Evolutionary conservation across 371 early-diverging fungal species (phyloP).

Genomic region (Saksenaea vasiformis): DNA sequence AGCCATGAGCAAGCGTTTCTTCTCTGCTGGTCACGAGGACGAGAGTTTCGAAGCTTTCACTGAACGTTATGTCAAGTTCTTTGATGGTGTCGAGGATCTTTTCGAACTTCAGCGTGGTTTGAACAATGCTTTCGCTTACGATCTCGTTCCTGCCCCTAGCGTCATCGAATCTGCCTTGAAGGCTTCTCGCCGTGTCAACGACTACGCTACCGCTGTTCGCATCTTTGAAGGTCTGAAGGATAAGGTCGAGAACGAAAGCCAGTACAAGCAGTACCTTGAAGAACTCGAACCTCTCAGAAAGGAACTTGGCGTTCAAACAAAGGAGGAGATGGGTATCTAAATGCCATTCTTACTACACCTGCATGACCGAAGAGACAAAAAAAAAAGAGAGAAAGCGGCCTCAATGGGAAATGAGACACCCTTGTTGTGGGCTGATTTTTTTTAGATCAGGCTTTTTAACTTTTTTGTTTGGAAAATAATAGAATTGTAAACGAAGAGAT

Average conservation of each 20-base stretch:
- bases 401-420: background rate
- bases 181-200: slow-evolving; percentile 92
- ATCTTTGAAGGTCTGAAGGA: slow-evolving; percentile 92
- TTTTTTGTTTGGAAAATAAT: slow-evolving; percentile 1
- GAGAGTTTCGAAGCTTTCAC: slow-evolving; percentile 83
- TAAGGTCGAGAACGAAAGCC: slow-evolving; percentile 81
- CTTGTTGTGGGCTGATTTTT: background rate
- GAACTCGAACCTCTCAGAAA: slow-evolving; percentile 84
- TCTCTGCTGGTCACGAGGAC: slow-evolving; percentile 72
- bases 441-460: background rate
- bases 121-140: slow-evolving; percentile 95
- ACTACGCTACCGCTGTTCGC: slow-evolving; percentile 91
- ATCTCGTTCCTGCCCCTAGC: slow-evolving; percentile 89
- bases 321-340: slow-evolving; percentile 82
- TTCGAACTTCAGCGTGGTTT: slow-evolving; percentile 97
- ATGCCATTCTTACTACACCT: background rate
- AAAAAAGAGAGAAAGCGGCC: background rate
- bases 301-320: slow-evolving; percentile 86
- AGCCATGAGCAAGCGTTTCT: slow-evolving; percentile 55
- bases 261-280: slow-evolving; percentile 87
- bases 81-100: slow-evolving; percentile 89
- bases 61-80: slow-evolving; percentile 84
- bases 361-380: no score
- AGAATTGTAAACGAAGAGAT: background rate
- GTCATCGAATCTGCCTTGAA: slow-evolving; percentile 88